Base-by-base conservation (phyloP, 768 basidiomycete species). In the Termitomyces sp. region DNA sequence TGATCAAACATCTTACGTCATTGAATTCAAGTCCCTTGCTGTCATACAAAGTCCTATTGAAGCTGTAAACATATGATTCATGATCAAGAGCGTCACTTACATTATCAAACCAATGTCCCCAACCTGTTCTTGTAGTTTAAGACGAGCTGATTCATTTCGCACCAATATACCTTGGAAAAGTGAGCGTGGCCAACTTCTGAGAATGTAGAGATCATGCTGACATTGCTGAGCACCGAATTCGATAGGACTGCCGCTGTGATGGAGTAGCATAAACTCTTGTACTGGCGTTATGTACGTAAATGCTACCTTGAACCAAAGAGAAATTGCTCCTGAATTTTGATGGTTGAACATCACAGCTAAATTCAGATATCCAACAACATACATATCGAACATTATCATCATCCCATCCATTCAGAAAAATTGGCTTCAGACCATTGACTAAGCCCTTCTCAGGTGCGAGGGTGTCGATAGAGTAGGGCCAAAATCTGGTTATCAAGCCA, bases 201-300 rank as follows among this genome's bases (percentile, higher is more conserved):
- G 12, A 6, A 8, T 29, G 12, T 28, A 34, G 7, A 46, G n/a
- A 26, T 22, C 44, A 16, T 28, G 57, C 74, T 53, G 54, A 87
- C 87, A 88, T 71, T 88, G 87, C 13, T 82, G 70, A 0, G 85
- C 82, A 0, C 86, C 87, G 13, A 87, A 82, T 61, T 85, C 81
- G 13, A 86, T 77, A 1, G 66, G 74, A 51, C 70, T 72, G 24
- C 76, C 78, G 18, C 83, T 82, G 62, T 18, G 24, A 54, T 33
- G 20, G 15, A 46, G 4, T n/a, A 13, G 13, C 33, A 13, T 58
- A 13, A 41, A 9, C 20, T 5, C 13, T 13, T 28, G 18, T 42
- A 15, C 16, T 5, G 56, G 41, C 45, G 16, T 49, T 16, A 9
- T 10, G 47, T 49, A 28, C 34, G 33, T 20, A 2, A 54, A 16